Evolutionary conservation across 257 asterid genomes (phyloP).

Genomic region (Solanum sitiens): DNA sequence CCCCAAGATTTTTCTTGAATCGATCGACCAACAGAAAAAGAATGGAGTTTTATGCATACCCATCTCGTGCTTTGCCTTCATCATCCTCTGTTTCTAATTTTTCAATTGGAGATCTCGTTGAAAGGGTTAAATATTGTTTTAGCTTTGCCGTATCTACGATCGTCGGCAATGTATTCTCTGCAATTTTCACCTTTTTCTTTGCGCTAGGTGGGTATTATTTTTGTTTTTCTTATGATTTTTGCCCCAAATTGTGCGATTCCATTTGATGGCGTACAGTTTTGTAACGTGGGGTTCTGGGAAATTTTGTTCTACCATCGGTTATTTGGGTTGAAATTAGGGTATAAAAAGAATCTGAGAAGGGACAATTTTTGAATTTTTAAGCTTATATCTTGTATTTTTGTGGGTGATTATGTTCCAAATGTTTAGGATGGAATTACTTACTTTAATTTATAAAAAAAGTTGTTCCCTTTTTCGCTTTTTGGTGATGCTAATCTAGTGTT

Average conservation of each 20-base stretch:
- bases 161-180: slow-evolving; percentile 78
- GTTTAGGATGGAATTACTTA: neutral
- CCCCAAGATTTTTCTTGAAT: slow-evolving; percentile 1
- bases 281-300: neutral
- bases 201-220: slow-evolving; percentile 52
- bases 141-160: slow-evolving; percentile 61
- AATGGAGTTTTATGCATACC: slow-evolving; percentile 78
- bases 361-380: neutral
- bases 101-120: slow-evolving; percentile 33
- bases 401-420: neutral
- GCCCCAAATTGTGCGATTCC: neutral
- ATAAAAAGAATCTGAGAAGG: neutral
- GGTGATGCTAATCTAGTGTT: neutral
- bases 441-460: neutral
- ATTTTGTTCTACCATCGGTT: neutral
- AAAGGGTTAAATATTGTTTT: slow-evolving; percentile 54
- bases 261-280: neutral
- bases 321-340: neutral
- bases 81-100: slow-evolving; percentile 37
- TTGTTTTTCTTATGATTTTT: neutral
- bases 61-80: slow-evolving; percentile 51
- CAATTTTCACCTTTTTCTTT: slow-evolving; percentile 82
- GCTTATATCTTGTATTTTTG: neutral
- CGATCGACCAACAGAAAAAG: neutral
- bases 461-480: neutral